phyloP scores from a whole-genome alignment of 345 rosid genomes.

The Linum tenue region DNA sequence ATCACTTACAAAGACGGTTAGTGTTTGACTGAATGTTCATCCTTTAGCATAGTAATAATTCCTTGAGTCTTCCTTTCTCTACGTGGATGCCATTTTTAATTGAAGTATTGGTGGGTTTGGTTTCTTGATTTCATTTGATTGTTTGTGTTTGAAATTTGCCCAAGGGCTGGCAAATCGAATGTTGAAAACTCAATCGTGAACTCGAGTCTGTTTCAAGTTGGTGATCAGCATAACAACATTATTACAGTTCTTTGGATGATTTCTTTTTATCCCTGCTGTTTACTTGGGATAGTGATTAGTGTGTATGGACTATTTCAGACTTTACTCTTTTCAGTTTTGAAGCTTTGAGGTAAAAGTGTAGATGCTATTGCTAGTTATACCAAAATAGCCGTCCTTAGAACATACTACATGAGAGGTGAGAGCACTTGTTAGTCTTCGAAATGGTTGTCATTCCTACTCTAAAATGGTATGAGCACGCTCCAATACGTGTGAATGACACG shows the following conservation, averaged over 20 bases:
- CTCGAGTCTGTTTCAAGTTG: neutral
- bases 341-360: neutral
- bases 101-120: neutral
- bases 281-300: too few relatives aligned
- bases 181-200: neutral
- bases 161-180: neutral
- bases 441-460: neutral
- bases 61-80: neutral
- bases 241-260: too few relatives aligned
- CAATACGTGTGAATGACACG: neutral
- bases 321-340: neutral
- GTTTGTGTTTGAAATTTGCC: neutral
- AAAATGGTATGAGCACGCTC: too few relatives aligned
- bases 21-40: slow-evolving; percentile 10
- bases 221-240: neutral
- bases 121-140: neutral
- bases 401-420: neutral
- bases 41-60: neutral
- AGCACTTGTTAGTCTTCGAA: too few relatives aligned
- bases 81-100: neutral
- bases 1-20: slow-evolving; percentile 76
- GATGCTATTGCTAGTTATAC: neutral
- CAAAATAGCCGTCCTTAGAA: neutral
- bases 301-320: too few relatives aligned
- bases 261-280: neutral